Conservation (phyloP, 2,329 filamentous ascomycete genomes). For the Stagonosporopsis vannaccii region DNA sequence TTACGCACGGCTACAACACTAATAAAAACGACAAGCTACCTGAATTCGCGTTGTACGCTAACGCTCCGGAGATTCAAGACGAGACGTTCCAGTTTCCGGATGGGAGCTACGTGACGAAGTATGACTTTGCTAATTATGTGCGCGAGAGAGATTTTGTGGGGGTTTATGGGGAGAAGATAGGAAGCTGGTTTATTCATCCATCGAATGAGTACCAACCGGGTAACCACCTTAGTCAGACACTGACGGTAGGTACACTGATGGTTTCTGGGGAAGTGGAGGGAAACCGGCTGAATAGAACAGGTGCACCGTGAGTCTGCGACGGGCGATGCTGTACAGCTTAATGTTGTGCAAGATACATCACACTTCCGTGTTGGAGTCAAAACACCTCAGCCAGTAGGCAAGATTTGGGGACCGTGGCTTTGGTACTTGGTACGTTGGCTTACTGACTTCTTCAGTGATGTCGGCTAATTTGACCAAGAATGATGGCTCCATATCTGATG, state of each 20-base stretch:
- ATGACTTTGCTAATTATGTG: conserved; percentile 51
- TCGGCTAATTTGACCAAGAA: conserved; percentile 40
- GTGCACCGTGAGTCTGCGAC: conserved; percentile 57
- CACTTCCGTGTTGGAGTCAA: conserved; percentile 26
- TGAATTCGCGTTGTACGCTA: conserved; percentile 49
- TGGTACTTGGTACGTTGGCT: conserved; percentile 30
- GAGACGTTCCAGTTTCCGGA: conserved; percentile 56
- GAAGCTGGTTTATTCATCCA: conserved; percentile 57
- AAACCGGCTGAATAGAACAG: conserved; percentile 5
- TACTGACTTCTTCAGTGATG: not conserved
- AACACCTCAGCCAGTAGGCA: conserved; percentile 35
- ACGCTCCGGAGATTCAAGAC: conserved; percentile 56
- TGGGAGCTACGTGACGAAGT: conserved; percentile 59
- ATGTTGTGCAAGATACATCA: conserved; percentile 59
- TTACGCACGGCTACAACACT: conserved; percentile 53
- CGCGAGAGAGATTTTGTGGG: conserved; percentile 53
- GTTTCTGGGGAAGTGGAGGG: not conserved
- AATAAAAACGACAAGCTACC: conserved; percentile 54
- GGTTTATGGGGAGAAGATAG: conserved; percentile 55
- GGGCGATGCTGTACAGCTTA: conserved; percentile 57
- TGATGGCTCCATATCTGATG: conserved; percentile 54
- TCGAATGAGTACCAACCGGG: conserved; percentile 48
- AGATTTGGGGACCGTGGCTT: conserved; percentile 37
- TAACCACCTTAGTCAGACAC: conserved; percentile 58
- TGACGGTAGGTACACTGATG: conserved; percentile 37